A percentile compares a stretch with the other conserved stretches of the same genome.
phyloP scores from a whole-genome alignment of 2,329 filamentous ascomycete species.

The Colletotrichum noveboracense region DNA sequence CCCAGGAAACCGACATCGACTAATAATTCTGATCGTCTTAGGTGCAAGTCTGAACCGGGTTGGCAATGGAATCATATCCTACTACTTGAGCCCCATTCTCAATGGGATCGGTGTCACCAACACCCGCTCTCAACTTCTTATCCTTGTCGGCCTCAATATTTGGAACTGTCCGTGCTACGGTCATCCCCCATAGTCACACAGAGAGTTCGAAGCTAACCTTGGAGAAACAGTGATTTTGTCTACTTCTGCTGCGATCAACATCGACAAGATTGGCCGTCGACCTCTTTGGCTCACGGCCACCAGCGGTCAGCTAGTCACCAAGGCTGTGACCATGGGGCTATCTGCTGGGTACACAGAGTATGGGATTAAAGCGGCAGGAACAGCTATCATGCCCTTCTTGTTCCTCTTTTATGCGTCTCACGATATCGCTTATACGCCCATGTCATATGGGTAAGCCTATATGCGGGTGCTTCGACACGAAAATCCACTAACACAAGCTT shows the following conservation, averaged over 20 bases:
- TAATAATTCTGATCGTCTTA: too few relatives aligned
- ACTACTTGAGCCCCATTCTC: neutral
- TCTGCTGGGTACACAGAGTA: neutral
- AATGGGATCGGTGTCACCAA: constrained; percentile 3
- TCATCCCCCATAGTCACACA: neutral
- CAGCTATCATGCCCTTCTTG: neutral
- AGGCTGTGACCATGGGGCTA: neutral
- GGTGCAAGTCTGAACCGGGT: neutral
- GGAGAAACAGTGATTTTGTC: neutral
- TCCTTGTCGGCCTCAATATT: neutral
- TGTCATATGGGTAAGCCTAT: neutral
- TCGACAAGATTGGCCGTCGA: neutral
- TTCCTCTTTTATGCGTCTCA: neutral
- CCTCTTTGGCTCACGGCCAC: neutral
- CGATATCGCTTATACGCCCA: neutral
- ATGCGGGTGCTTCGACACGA: neutral
- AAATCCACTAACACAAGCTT: neutral
- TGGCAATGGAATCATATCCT: neutral
- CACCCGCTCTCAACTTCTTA: neutral
- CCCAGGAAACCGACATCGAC: neutral
- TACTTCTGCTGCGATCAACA: neutral
- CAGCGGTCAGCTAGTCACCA: neutral
- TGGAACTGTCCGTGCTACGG: neutral
- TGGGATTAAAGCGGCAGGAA: neutral
- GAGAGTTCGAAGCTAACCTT: neutral